A percentile compares a stretch with the other conserved stretches of the same genome.
phyloP scores from a whole-genome alignment of 805 yeast genomes.

The Brettanomyces custersianus region DNA sequence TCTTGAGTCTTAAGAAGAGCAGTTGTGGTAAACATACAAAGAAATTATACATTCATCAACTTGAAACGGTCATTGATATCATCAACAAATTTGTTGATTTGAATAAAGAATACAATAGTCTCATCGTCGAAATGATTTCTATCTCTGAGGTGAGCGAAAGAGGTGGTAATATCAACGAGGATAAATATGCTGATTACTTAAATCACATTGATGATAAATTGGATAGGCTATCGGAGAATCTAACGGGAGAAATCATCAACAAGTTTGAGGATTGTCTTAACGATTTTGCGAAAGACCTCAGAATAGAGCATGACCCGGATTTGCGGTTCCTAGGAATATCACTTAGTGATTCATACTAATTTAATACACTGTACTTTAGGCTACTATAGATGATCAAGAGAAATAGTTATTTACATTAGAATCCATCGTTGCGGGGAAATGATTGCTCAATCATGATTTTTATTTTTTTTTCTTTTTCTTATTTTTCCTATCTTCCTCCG shows the following conservation, averaged over 20 bases:
- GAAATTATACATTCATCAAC: conserved; percentile 32
- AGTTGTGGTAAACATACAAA: conserved; percentile 30
- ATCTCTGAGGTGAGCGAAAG: conserved; percentile 14
- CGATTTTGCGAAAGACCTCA: conserved; percentile 38
- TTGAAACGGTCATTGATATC: conserved; percentile 27
- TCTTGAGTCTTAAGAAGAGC: conserved; percentile 21
- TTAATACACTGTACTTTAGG: no score
- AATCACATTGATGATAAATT: conserved; percentile 20
- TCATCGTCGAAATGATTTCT: conserved; percentile 26
- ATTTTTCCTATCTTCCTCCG: no score
- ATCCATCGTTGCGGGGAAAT: no score
- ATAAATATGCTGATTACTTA: conserved; percentile 15
- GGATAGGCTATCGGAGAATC: conserved; percentile 29
- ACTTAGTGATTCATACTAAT: conserved; percentile 1
- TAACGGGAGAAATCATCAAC: conserved; percentile 30
- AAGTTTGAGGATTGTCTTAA: conserved; percentile 34
- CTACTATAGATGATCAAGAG: no score
- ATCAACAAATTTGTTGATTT: conserved; percentile 31
- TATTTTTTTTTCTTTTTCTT: no score
- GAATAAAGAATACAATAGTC: conserved; percentile 29
- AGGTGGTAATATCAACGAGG: conserved; percentile 13
- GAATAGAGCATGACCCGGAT: conserved; percentile 40
- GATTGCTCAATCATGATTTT: no score
- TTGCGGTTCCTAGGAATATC: conserved; percentile 37
- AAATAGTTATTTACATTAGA: no score